Evolutionary conservation across 2,329 filamentous ascomycete genomes (phyloP).

Genomic region (Pyrenophora tritici-repentis): DNA sequence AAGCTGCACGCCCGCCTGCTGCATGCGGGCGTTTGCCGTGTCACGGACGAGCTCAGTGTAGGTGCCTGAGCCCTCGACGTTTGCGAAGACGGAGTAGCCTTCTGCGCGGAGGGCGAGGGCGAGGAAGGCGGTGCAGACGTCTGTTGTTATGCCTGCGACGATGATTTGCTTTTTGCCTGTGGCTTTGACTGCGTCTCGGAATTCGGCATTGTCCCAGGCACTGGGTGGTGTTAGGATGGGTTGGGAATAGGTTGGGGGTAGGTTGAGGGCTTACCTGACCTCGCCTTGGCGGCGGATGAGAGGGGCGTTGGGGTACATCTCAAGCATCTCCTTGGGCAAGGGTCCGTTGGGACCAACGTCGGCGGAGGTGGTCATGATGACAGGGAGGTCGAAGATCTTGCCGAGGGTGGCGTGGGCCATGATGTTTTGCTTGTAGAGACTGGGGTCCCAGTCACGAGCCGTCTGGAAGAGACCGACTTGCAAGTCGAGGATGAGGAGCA

Average conservation of each 20-base stretch:
- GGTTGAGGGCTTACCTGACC: slow-evolving; percentile 57
- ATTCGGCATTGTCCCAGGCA: slow-evolving; percentile 75
- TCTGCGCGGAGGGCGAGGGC: slow-evolving; percentile 72
- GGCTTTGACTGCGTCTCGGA: slow-evolving; percentile 67
- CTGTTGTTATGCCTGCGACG: slow-evolving; percentile 72
- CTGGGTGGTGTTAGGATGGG: slow-evolving; percentile 22
- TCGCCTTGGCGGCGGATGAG: slow-evolving; percentile 72
- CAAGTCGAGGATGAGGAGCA: slow-evolving; percentile 64
- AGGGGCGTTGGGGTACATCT: slow-evolving; percentile 69
- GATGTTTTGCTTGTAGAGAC: slow-evolving; percentile 69
- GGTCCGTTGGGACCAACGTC: slow-evolving; percentile 73
- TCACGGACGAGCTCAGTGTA: slow-evolving; percentile 65
- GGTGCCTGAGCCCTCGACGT: slow-evolving; percentile 73
- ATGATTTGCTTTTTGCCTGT: slow-evolving; percentile 72
- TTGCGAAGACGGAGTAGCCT: slow-evolving; percentile 75
- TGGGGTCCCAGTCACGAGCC: slow-evolving; percentile 69
- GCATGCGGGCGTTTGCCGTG: slow-evolving; percentile 70
- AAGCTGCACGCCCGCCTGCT: slow-evolving; percentile 67
- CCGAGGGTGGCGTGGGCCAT: slow-evolving; percentile 70
- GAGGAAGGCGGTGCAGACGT: slow-evolving; percentile 76
- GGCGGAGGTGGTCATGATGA: slow-evolving; percentile 72
- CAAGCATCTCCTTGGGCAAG: slow-evolving; percentile 69
- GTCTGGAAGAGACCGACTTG: slow-evolving; percentile 64
- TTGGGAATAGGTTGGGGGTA: not conserved
- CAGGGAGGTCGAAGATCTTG: slow-evolving; percentile 69